Base-by-base conservation (phyloP, 345 rosid genomes). In the Salix arbutifolia region DNA sequence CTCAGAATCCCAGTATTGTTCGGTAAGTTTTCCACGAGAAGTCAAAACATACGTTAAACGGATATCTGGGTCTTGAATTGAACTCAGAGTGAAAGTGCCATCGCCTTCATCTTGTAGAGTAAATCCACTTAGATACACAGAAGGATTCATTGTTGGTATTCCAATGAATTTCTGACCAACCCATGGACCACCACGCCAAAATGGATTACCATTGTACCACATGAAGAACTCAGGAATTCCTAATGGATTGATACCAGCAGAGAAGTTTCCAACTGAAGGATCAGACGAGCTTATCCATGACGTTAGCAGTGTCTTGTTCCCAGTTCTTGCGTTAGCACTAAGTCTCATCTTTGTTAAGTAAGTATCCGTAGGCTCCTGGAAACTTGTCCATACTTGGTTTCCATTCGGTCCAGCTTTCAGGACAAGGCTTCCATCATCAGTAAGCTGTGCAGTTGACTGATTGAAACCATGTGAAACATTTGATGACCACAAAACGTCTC, bases 281-380 rank as follows among this genome's bases (percentile, higher is more conserved):
- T 44, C 50, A 44, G 50, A 48, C 16, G 53, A 14, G 21, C 19
- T 48, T 16, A 5, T 48, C 53, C 53, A 48, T 48, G 53, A 48
- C 18, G 1, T 48, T 48, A 48, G 0, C 53, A 13, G 53, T 14
- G 7, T 48, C 1, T 16, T 48, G 0, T 48, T 48, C 53, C 53
- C 19, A 0, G 53, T 48, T 48, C 19, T 48, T 11, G 13, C 40
- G 30, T 79, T 16, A 33, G 72, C 65, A 12, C 72, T 78, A 31
- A 89, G 46, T 46, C 0, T 83, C 97, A 88, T 88, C 33, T 48
- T 58, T 26, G 78, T 67, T 67, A 83, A 23, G 65, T 79, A 72
- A 33, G 82, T 33, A 71, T 86, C 72, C 75, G 69, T 46, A 74
- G 53, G 28, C 86, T 83, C 65, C 83, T 80, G 31, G 68, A 74